Conservation (phyloP, 805 yeast species). For the Yamadazyma takamatsuzukensis region DNA sequence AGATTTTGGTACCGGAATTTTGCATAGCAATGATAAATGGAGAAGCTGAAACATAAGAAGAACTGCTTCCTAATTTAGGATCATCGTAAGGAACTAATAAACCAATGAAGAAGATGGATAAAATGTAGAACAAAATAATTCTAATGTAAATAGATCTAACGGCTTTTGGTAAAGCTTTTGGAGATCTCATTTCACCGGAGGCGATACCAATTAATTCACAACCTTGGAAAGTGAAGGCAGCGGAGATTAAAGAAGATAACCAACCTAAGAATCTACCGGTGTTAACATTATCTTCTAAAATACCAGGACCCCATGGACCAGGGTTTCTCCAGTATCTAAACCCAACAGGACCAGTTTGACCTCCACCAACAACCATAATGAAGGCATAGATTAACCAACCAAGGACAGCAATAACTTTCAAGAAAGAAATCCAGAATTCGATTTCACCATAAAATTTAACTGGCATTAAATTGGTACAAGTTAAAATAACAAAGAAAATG, state of each 20-base stretch:
- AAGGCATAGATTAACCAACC: constrained; percentile 69
- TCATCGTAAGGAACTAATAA: constrained; percentile 68
- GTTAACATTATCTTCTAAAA: constrained; percentile 41
- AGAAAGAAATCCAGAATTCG: constrained; percentile 69
- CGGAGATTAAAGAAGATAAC: constrained; percentile 64
- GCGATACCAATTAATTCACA: constrained; percentile 73
- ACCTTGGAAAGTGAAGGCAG: constrained; percentile 82
- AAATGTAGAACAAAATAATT: constrained; percentile 62
- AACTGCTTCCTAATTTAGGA: constrained; percentile 42
- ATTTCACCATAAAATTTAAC: constrained; percentile 70
- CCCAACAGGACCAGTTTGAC: constrained; percentile 65
- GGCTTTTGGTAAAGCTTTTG: constrained; percentile 69
- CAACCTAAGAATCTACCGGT: constrained; percentile 67
- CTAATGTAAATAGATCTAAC: constrained; percentile 66
- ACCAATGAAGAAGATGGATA: constrained; percentile 66
- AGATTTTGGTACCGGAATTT: constrained; percentile 61
- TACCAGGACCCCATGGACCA: constrained; percentile 72
- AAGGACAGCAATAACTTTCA: constrained; percentile 64
- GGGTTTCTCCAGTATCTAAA: constrained; percentile 81
- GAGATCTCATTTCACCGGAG: constrained; percentile 71
- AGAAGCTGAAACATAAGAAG: constrained; percentile 46
- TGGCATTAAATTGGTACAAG: constrained; percentile 57
- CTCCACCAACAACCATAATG: constrained; percentile 75
- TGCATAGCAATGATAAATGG: constrained; percentile 72
- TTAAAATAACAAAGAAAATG: constrained; percentile 58